Base-by-base conservation (phyloP, 495 filamentous ascomycete genomes). In the Penicillium cosmopolitanum region DNA sequence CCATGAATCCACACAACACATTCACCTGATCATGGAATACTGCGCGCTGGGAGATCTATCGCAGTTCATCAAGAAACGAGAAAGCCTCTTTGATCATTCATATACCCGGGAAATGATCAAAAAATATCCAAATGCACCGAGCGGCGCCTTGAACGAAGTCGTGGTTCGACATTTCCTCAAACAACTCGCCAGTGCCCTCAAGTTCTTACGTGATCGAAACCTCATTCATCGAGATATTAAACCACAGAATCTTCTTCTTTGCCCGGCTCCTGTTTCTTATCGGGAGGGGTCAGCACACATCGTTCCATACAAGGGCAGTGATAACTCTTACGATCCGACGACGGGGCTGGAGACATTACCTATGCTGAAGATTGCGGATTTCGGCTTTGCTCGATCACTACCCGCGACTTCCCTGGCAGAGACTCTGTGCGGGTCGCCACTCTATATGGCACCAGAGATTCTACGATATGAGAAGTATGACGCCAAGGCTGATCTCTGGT, bases 391-490 rank as follows among this genome's bases (percentile, higher is more conserved):
- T 53, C 86, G 95, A 50, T 91, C 93, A 46, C 77, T 98, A 48
- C 93, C 94, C 7, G 82, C 89, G 10, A 93, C 94, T 1, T 91
- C 94, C 2, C 79, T 98, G 44, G 95, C 95, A 8, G 95, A 98
- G 69, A 98, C 95, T 3, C 81, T 98, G 6, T 98, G 95, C 72
- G 95, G 95, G 34, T 98, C 95, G n/a, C 95, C 95, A 13, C 81
- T 98, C 23, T 98, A 98, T 74, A 98, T 98, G 95, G 95, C 95
- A 1, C 95, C 95, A 2, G 95, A 98, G 74, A 98, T 98, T 58
- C 84, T 98, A 43, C 87, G 93, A 43, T 98, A 97, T 65, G 93
- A 98, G 70, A 93, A 93, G 70, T 98, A 98, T 72, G 94, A 96
- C 77, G 92, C 93, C 46, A 96, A 93, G 69, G 95, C 93, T 42